These are phyloP conservation scores for Taphrina flavorubra DNA, from an alignment of 1,139 yeast genomes.

Conservation along the genomic window DNA sequence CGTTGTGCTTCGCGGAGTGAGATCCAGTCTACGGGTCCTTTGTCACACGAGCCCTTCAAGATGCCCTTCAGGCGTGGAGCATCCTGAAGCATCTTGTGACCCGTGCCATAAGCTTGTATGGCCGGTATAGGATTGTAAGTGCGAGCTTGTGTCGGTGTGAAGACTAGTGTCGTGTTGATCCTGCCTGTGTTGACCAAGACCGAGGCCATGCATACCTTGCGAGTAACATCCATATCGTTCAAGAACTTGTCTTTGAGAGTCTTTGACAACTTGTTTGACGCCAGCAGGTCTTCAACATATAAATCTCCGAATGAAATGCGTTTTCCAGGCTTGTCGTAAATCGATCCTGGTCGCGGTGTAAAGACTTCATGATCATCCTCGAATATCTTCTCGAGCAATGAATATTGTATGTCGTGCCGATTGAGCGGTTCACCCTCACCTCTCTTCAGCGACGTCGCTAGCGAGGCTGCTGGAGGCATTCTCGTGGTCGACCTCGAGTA, in stretches of 20 bases:
- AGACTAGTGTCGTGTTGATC: slow-evolving; percentile 92
- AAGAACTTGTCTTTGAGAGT: slow-evolving; percentile 77
- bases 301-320: slow-evolving; percentile 78
- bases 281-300: slow-evolving; percentile 79
- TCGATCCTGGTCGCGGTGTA: slow-evolving; percentile 59
- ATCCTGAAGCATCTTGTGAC: slow-evolving; percentile 80
- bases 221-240: slow-evolving; percentile 61
- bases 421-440: slow-evolving; percentile 91
- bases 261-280: slow-evolving; percentile 81
- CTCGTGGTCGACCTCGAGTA: background rate
- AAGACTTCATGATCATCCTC: slow-evolving; percentile 69
- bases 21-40: slow-evolving; percentile 60
- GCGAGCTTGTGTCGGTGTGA: slow-evolving; percentile 73
- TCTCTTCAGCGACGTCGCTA: slow-evolving; percentile 62
- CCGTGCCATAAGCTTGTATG: slow-evolving; percentile 68
- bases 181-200: slow-evolving; percentile 88
- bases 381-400: too few relatives aligned
- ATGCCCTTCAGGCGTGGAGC: slow-evolving; percentile 92
- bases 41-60: slow-evolving; percentile 71
- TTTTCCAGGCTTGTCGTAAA: slow-evolving; percentile 55
- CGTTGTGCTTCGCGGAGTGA: slow-evolving; percentile 52
- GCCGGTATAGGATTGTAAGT: slow-evolving; percentile 94
- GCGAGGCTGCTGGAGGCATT: slow-evolving; percentile 38
- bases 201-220: slow-evolving; percentile 74
- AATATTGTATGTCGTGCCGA: slow-evolving; percentile 86